A percentile compares a stretch with the other conserved stretches of the same genome.
phyloP scores from a whole-genome alignment of 2,329 filamentous ascomycete genomes.

The Capronia coronata region DNA sequence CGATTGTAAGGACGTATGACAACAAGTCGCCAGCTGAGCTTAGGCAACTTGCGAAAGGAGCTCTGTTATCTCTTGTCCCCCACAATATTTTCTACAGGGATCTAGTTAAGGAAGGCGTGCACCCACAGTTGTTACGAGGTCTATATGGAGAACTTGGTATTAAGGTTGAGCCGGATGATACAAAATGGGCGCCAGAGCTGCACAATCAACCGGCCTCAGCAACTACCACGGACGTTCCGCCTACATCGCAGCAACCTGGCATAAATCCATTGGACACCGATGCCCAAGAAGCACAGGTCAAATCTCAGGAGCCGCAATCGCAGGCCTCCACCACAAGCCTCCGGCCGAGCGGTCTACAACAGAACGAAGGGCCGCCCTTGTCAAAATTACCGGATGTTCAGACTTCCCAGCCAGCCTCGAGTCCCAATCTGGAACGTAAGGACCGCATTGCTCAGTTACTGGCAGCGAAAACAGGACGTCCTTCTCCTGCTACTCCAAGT shows the following conservation, averaged over 20 bases:
- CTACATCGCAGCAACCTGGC: not conserved
- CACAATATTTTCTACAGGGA: slow-evolving; percentile 68
- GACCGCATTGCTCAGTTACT: slow-evolving; percentile 70
- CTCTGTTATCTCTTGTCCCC: slow-evolving; percentile 55
- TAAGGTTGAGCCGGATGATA: slow-evolving; percentile 27
- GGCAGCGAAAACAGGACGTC: slow-evolving; percentile 62
- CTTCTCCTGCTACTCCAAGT: slow-evolving; percentile 14
- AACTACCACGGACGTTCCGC: not conserved
- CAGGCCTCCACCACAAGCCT: not conserved
- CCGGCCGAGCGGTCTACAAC: not conserved
- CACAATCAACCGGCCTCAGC: not conserved
- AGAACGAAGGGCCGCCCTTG: slow-evolving; percentile 2
- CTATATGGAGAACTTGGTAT: slow-evolving; percentile 66
- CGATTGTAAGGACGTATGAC: slow-evolving; percentile 18
- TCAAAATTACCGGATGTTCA: slow-evolving; percentile 3
- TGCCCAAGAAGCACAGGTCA: not conserved
- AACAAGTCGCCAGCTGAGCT: slow-evolving; percentile 35
- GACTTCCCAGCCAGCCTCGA: slow-evolving; percentile 28
- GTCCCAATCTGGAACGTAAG: slow-evolving; percentile 58
- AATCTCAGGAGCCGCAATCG: not conserved
- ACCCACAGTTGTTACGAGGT: slow-evolving; percentile 54
- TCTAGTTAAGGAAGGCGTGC: slow-evolving; percentile 66
- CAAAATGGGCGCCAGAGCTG: not conserved
- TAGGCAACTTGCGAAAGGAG: slow-evolving; percentile 52
- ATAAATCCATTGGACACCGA: not conserved